Evolutionary conservation across 192 early-diverging fungal species (phyloP).

Genomic region (Umbelopsis sp.): DNA sequence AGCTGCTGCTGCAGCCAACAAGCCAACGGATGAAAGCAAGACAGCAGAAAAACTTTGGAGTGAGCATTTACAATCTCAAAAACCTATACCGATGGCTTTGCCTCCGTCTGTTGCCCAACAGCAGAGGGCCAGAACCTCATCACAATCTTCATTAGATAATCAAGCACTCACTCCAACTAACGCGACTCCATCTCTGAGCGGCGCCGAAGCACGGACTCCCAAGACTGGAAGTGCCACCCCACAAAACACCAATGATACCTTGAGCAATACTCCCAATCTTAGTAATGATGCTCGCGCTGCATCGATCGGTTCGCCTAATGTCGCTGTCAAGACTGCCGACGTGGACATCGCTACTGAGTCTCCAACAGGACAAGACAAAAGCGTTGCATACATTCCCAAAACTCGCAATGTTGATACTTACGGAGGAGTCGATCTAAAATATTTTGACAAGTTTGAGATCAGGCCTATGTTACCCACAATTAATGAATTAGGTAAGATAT

Average conservation of each 20-base stretch:
- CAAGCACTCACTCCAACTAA: not conserved
- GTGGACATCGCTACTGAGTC: not conserved
- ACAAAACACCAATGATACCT: slow-evolving; percentile 24
- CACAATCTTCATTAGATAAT: slow-evolving; percentile 6
- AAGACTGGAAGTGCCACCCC: slow-evolving; percentile 21
- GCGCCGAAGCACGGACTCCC: slow-evolving; percentile 12
- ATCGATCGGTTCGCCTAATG: not conserved
- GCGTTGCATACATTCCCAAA: slow-evolving; percentile 56
- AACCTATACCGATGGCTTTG: not conserved
- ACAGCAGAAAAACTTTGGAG: slow-evolving; percentile 19
- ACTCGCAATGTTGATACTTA: slow-evolving; percentile 73
- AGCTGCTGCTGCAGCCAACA: slow-evolving; percentile 13
- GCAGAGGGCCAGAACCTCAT: not conserved
- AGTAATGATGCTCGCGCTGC: slow-evolving; percentile 5
- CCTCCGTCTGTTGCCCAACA: slow-evolving; percentile 11
- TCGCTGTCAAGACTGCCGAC: not conserved
- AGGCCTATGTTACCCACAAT: slow-evolving; percentile 53
- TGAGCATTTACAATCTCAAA: not conserved
- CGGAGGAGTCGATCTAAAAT: slow-evolving; percentile 75
- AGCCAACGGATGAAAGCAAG: slow-evolving; percentile 1
- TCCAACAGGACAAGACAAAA: slow-evolving; percentile 15
- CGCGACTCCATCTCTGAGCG: not conserved
- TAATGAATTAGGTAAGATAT: slow-evolving; percentile 49
- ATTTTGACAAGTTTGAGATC: slow-evolving; percentile 55
- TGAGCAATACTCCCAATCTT: slow-evolving; percentile 26